Percentiles rank a stretch among this genome's conserved stretches.
Evolutionary conservation across 192 early-diverging fungal species (phyloP).

Genomic region (Podochytrium sp.): DNA sequence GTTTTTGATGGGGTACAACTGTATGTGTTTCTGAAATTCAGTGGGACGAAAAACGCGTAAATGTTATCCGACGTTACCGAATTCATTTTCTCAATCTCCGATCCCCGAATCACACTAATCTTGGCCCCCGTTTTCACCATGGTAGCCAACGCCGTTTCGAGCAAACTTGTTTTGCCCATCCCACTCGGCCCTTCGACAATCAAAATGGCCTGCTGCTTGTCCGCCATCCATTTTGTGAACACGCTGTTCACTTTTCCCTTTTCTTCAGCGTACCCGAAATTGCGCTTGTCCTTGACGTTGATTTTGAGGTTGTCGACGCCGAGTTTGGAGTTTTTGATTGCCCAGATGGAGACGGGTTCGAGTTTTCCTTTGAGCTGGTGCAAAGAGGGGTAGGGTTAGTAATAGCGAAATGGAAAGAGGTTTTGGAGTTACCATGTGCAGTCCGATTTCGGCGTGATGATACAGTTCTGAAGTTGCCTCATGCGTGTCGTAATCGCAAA

Average conservation of each 20-base stretch:
- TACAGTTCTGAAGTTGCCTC: conserved; percentile 26
- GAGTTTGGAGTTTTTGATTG: conserved; percentile 21
- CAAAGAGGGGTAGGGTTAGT: not conserved
- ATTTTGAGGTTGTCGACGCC: conserved; percentile 30
- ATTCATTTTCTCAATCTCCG: conserved; percentile 31
- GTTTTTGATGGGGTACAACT: conserved; percentile 21
- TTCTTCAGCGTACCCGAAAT: conserved; percentile 31
- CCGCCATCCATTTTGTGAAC: conserved; percentile 21
- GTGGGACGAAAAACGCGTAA: not conserved
- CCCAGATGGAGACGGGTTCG: conserved; percentile 36
- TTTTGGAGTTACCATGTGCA: conserved; percentile 13
- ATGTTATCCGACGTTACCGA: conserved; percentile 8
- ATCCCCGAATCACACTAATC: conserved; percentile 20
- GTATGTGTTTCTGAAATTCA: not conserved
- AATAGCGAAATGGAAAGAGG: not conserved
- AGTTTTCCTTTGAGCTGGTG: conserved; percentile 33
- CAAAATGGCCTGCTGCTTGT: conserved; percentile 4
- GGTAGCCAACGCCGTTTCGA: conserved; percentile 4
- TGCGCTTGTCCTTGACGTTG: conserved; percentile 19
- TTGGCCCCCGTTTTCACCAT: conserved; percentile 17
- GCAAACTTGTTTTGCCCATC: conserved; percentile 37
- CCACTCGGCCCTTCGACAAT: conserved; percentile 37
- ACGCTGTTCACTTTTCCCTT: conserved; percentile 13
- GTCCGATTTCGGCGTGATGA: conserved; percentile 32
- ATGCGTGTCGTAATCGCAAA: conserved; percentile 38